These are phyloP conservation scores for Pichia eremophila DNA, from an alignment of 805 yeast species.

Conservation along the genomic window DNA sequence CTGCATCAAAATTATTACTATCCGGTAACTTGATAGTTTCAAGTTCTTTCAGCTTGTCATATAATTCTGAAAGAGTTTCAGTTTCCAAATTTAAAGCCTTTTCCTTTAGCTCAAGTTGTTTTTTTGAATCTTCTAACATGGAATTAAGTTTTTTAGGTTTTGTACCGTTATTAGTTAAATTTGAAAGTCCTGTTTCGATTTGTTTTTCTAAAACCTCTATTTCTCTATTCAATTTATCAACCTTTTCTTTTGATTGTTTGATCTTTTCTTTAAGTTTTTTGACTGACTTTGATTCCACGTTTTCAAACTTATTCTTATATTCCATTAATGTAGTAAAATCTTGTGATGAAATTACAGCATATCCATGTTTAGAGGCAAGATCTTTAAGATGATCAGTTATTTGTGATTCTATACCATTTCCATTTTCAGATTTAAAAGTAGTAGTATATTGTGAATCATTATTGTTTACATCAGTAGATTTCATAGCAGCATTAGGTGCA, in stretches of 20 bases:
- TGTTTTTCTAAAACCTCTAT: constrained; percentile 10
- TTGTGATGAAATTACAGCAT: constrained; percentile 13
- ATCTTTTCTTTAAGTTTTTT: too few relatives aligned
- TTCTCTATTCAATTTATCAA: constrained; percentile 9
- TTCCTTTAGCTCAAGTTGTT: constrained; percentile 8
- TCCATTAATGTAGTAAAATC: too few relatives aligned
- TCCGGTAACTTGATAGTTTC: constrained; percentile 7
- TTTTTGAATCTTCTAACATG: constrained; percentile 2
- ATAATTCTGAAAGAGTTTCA: constrained; percentile 11
- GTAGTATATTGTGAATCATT: constrained; percentile 1
- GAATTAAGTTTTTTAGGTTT: constrained; percentile 3
- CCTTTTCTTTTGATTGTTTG: too few relatives aligned
- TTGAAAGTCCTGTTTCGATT: neutral
- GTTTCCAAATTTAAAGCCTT: constrained; percentile 9
- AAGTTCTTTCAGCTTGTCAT: constrained; percentile 10
- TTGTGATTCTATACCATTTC: neutral
- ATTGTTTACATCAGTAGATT: constrained; percentile 1
- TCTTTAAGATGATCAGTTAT: too few relatives aligned
- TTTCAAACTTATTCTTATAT: too few relatives aligned
- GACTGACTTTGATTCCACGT: too few relatives aligned
- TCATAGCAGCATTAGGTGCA: constrained; percentile 6
- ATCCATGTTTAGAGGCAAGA: constrained; percentile 17
- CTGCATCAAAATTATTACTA: neutral
- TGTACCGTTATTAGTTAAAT: neutral
- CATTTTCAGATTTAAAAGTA: constrained; percentile 8